Evolutionary conservation across 345 rosid species (phyloP).

Genomic region (Pelargonium nanum): DNA sequence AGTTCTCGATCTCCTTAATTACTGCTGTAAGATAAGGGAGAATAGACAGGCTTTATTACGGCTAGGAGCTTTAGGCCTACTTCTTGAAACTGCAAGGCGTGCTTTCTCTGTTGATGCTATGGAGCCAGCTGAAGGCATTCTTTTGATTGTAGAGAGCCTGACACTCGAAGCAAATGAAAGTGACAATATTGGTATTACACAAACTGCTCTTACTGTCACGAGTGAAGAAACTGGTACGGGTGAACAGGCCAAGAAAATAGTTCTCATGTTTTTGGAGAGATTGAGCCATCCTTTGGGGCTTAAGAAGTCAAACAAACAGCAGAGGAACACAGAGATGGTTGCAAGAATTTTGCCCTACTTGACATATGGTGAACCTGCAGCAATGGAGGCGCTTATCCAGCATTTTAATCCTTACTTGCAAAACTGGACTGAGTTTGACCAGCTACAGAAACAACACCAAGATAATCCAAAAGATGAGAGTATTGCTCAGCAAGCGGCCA

Average conservation of each 20-base stretch:
- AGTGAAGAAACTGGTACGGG: slow-evolving; percentile 80
- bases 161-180: slow-evolving; percentile 95
- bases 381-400: slow-evolving; percentile 91
- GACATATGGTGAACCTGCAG: slow-evolving; percentile 98
- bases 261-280: slow-evolving; percentile 90
- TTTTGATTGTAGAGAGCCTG: slow-evolving; percentile 89
- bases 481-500: slow-evolving; percentile 52
- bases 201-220: slow-evolving; percentile 67
- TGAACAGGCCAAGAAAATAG: slow-evolving; percentile 95
- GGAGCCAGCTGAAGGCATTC: slow-evolving; percentile 99
- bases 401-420: slow-evolving; percentile 80
- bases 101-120: slow-evolving; percentile 97
- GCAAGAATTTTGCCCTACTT: slow-evolving; percentile 94
- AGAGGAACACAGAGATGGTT: slow-evolving; percentile 98
- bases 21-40: slow-evolving; percentile 94
- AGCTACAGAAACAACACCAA: slow-evolving; percentile 56
- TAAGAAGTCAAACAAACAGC: slow-evolving; percentile 93
- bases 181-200: slow-evolving; percentile 63
- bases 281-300: slow-evolving; percentile 74
- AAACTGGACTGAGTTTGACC: slow-evolving; percentile 81
- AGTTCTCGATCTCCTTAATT: slow-evolving; percentile 88
- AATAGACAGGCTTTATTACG: slow-evolving; percentile 75
- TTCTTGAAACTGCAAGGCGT: slow-evolving; percentile 95
- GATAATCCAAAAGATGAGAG: slow-evolving; percentile 69
- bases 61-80: slow-evolving; percentile 84